A percentile compares a stretch with the other conserved stretches of the same genome.
Conservation (phyloP, 23 red algal genomes). For the Chondrus crispus region DNA sequence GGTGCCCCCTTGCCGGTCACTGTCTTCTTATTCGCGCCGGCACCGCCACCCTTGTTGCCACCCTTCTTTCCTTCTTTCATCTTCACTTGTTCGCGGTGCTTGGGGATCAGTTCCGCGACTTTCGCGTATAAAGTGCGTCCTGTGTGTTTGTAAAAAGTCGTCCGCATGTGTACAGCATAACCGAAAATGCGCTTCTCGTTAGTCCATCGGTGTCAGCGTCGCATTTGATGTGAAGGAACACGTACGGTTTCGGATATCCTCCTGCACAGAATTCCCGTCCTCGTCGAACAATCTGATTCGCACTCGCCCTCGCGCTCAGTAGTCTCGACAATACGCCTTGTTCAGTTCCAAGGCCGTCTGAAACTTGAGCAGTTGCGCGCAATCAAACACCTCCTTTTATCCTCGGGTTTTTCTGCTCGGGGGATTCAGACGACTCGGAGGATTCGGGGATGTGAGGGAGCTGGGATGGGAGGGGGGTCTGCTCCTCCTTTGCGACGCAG, state of each 20-base stretch:
- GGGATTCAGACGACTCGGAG: too few relatives aligned
- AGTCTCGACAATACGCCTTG: slow-evolving; percentile 57
- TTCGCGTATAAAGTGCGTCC: slow-evolving; percentile 47
- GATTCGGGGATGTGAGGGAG: too few relatives aligned
- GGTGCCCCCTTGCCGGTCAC: slow-evolving; percentile 15
- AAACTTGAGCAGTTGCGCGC: slow-evolving; percentile 42
- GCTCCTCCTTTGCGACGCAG: too few relatives aligned
- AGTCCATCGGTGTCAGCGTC: too few relatives aligned
- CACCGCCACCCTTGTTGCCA: background rate
- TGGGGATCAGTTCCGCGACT: slow-evolving; percentile 49
- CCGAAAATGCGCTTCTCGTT: too few relatives aligned
- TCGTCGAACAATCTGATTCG: slow-evolving; percentile 51
- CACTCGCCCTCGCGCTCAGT: slow-evolving; percentile 51
- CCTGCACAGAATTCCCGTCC: slow-evolving; percentile 18
- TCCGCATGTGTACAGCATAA: too few relatives aligned
- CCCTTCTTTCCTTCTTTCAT: background rate
- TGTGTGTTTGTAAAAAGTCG: too few relatives aligned
- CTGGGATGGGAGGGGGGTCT: too few relatives aligned
- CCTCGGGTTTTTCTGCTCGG: too few relatives aligned
- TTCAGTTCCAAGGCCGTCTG: slow-evolving; percentile 42
- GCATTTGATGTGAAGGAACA: too few relatives aligned
- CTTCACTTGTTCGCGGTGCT: slow-evolving; percentile 42
- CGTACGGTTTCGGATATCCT: slow-evolving; percentile 55
- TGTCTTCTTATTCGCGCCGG: background rate
- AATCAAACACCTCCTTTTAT: slow-evolving; percentile 65